phyloP scores from a whole-genome alignment of 805 yeast species.

The Grigorovia transvaalensis region DNA sequence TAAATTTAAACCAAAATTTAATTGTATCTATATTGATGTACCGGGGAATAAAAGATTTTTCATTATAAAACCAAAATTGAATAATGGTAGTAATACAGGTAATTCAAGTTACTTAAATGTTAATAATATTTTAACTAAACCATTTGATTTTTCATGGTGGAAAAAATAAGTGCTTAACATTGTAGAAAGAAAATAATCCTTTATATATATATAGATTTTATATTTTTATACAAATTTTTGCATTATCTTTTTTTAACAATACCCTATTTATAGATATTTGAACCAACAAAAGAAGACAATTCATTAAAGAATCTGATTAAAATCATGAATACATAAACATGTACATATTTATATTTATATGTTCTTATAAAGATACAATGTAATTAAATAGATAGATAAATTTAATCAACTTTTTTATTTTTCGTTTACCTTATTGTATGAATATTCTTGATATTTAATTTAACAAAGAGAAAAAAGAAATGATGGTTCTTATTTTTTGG shows the following conservation, averaged over 20 bases:
- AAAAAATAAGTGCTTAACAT: slow-evolving; percentile 30
- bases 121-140: slow-evolving; percentile 27
- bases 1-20: slow-evolving; percentile 55
- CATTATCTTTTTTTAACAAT: too few relatives aligned
- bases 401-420: too few relatives aligned
- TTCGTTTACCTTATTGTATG: neutral
- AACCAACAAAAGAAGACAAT: too few relatives aligned
- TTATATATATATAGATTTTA: too few relatives aligned
- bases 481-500: slow-evolving; percentile 24
- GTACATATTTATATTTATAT: too few relatives aligned
- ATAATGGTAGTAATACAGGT: slow-evolving; percentile 8
- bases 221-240: too few relatives aligned
- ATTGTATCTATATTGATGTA: slow-evolving; percentile 66
- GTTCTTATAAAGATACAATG: neutral
- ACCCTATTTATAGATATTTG: too few relatives aligned
- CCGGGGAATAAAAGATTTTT: slow-evolving; percentile 61
- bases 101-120: neutral
- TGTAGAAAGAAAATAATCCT: too few relatives aligned
- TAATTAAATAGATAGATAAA: neutral
- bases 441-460: too few relatives aligned
- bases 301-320: neutral
- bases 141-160: slow-evolving; percentile 45
- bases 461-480: neutral
- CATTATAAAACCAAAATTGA: slow-evolving; percentile 52
- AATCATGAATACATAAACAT: neutral